Evolutionary conservation across 306 rosid species (phyloP).

Genomic region (Dryas alaskensis): DNA sequence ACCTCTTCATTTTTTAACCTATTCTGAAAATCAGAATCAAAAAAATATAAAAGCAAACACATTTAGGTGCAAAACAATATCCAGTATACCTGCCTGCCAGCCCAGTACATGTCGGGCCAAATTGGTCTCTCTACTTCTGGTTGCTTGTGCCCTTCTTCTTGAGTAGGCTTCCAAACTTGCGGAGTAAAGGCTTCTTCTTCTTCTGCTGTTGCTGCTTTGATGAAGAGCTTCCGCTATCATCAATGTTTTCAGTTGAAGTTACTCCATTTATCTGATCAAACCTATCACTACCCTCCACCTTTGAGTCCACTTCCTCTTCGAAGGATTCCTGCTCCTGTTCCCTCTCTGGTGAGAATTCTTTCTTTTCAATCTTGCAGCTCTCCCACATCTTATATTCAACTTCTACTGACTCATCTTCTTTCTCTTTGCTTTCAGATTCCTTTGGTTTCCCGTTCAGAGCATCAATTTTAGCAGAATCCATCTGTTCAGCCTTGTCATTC

Average conservation of each 20-base stretch:
- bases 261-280: slow-evolving; percentile 67
- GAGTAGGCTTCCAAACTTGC: slow-evolving; percentile 84
- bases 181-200: slow-evolving; percentile 90
- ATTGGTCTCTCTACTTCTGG: slow-evolving; percentile 54
- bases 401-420: slow-evolving; percentile 52
- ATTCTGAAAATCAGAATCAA: slow-evolving; percentile 47
- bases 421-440: slow-evolving; percentile 46
- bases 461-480: slow-evolving; percentile 37
- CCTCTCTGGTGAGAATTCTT: slow-evolving; percentile 84
- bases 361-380: slow-evolving; percentile 92
- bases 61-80: slow-evolving; percentile 48
- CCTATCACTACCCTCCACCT: slow-evolving; percentile 47
- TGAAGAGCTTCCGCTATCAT: slow-evolving; percentile 55
- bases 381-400: slow-evolving; percentile 88
- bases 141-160: slow-evolving; percentile 80
- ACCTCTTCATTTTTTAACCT: slow-evolving; percentile 59
- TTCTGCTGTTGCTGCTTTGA: slow-evolving; percentile 73
- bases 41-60: slow-evolving; percentile 52
- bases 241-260: slow-evolving; percentile 42
- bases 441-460: slow-evolving; percentile 47
- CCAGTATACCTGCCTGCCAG: slow-evolving; percentile 43
- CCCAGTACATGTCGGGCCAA: slow-evolving; percentile 27
- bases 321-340: slow-evolving; percentile 64
- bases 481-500: slow-evolving; percentile 43
- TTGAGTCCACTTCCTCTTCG: slow-evolving; percentile 68